Percentiles rank a stretch among this genome's conserved stretches.
Conservation (phyloP, 1,139 yeast species). For the Hansenula sp. region DNA sequence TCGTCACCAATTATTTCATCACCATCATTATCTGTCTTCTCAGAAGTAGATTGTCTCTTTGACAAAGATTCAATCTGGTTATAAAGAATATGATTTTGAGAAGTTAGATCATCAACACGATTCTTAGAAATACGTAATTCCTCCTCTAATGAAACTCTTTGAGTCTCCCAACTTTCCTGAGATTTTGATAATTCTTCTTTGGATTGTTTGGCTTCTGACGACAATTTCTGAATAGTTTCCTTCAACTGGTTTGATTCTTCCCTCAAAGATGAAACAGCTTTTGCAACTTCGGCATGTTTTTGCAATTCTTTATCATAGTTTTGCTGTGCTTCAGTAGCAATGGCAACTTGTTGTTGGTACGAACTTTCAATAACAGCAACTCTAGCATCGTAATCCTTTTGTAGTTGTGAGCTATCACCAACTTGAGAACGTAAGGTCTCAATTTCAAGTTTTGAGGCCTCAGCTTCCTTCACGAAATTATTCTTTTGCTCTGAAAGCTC, state of each 20-base stretch:
- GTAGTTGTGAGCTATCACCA: constrained; percentile 25
- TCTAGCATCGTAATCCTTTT: constrained; percentile 33
- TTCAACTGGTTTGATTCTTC: constrained; percentile 37
- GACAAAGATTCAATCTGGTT: constrained; percentile 58
- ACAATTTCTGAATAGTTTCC: constrained; percentile 31
- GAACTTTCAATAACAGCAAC: constrained; percentile 39
- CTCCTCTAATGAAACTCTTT: constrained; percentile 42
- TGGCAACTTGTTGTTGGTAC: constrained; percentile 44
- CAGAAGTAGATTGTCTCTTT: constrained; percentile 10
- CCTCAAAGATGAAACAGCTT: constrained; percentile 39
- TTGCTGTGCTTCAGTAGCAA: constrained; percentile 47
- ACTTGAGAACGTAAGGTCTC: constrained; percentile 18
- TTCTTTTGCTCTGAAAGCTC: constrained; percentile 14
- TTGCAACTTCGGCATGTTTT: constrained; percentile 52
- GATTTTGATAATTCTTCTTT: constrained; percentile 29
- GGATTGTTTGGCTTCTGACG: constrained; percentile 28
- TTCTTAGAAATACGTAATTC: constrained; percentile 44
- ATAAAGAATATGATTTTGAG: constrained; percentile 64
- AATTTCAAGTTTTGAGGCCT: constrained; percentile 14
- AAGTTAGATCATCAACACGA: constrained; percentile 51
- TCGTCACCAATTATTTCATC: constrained; percentile 22
- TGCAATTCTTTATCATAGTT: constrained; percentile 56
- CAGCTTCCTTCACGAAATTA: constrained; percentile 11
- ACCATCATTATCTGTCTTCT: constrained; percentile 15
- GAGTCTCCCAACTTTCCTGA: constrained; percentile 41